Conservation (phyloP, 164 flowering plant species). For the Aristolochia californica region DNA sequence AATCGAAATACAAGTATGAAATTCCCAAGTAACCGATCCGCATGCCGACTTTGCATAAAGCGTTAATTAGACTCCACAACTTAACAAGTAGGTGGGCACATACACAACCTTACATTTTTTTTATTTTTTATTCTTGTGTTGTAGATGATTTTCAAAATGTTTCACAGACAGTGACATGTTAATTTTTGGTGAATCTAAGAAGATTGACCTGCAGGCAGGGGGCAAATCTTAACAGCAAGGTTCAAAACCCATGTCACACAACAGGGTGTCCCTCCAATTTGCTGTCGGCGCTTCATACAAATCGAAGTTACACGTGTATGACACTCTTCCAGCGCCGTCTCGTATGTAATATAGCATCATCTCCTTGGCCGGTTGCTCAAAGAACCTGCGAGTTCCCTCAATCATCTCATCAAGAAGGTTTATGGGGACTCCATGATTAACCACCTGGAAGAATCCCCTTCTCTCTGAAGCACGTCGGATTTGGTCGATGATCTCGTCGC, state of each 20-base stretch:
- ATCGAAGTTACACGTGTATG: constrained; percentile 23
- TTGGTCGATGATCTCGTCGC: constrained; percentile 9
- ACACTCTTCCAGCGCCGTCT: constrained; percentile 15
- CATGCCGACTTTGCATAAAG: too few relatives aligned
- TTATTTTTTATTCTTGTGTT: too few relatives aligned
- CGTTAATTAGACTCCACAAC: too few relatives aligned
- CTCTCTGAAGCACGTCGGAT: constrained; percentile 24
- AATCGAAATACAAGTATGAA: too few relatives aligned
- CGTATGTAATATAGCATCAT: constrained; percentile 26
- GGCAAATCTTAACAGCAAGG: constrained; percentile 24
- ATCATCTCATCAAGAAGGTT: constrained; percentile 30
- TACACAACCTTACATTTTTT: too few relatives aligned
- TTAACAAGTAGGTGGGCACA: too few relatives aligned
- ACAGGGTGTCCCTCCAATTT: constrained; percentile 36
- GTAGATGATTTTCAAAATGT: background rate
- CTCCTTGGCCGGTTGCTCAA: constrained; percentile 28
- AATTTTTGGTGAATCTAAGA: too few relatives aligned
- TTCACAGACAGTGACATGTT: background rate
- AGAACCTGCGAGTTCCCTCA: constrained; percentile 24
- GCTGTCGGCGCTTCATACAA: constrained; percentile 13
- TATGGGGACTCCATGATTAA: constrained; percentile 42
- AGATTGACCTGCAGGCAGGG: constrained; percentile 7
- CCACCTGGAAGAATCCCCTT: constrained; percentile 47
- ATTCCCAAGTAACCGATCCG: too few relatives aligned
- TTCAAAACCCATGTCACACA: constrained; percentile 13